Base-by-base conservation (phyloP, 2,329 filamentous ascomycete genomes). In the Cladosporium sphaerospermum region DNA sequence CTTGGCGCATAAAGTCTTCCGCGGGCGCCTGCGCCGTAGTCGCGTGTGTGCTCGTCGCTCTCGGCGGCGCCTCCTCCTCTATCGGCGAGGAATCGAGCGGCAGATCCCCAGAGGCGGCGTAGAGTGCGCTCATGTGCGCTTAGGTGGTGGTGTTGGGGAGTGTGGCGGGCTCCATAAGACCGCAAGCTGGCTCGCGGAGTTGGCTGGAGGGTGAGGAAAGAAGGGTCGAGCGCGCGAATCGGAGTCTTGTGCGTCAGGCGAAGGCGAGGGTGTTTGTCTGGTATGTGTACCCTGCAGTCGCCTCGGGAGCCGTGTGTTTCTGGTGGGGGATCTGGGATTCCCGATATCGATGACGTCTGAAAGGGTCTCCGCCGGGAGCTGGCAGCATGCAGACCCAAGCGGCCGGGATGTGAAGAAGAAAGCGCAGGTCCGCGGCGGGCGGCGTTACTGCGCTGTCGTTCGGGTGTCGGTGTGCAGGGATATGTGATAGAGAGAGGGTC, bases 1-100 rank as follows among this genome's bases (percentile, higher is more conserved):
- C 57, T 61, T 67, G 61, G 59, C 69, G 67, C 73, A 76, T 76
- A 62, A 72, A 74, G 66, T 56, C 68, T 58, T 45, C 42, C 48
- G 40, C 40, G 16, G 39, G 33, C 48, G 48, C 48, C 48, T 28
- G 40, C 48, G 48, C 48, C 39, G 48, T 51, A n/a, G n/a, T 53
- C 10, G 13, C 31, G 28, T 40, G 19, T 34, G 36, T 6, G 19
- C 31, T 18, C 1, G 31, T 34, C 43, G 34, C 13, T 9, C 18
- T 36, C 13, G 31, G 36, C 33, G 50, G 9, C 14, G 34, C 34
- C 18, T 42, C 44, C 10, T 45, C 50, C 10, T 34, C 34, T 7
- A 36, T 34, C 23, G 34, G 14, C 23, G 36, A 14, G 36, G 33
- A 41, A 37, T 53, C 50, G 18, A 33, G 43, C 28, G 34, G 34